Percentiles rank a stretch among this genome's conserved stretches.
Conservation (phyloP, 257 asterid genomes). For the Lantana camara region DNA sequence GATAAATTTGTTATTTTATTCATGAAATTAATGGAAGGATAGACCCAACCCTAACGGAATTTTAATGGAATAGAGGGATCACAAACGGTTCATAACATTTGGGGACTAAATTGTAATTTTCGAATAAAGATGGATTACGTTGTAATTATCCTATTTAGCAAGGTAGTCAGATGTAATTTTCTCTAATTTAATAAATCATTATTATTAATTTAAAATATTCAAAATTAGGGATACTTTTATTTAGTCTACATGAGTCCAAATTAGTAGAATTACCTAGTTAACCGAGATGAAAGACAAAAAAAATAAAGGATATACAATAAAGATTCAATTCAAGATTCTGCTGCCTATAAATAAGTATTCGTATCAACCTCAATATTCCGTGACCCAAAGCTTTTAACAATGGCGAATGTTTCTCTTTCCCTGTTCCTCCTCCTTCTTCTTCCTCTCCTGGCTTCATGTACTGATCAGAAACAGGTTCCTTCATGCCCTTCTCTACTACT, state of each 20-base stretch:
- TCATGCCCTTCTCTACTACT: background rate
- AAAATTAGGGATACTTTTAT: no score
- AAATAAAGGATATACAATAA: background rate
- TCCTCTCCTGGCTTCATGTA: constrained; percentile 54
- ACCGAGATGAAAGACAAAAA: background rate
- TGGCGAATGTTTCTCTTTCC: constrained; percentile 36
- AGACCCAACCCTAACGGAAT: no score
- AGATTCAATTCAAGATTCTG: constrained; percentile 31
- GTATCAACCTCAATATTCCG: constrained; percentile 28
- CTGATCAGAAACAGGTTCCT: constrained; percentile 51
- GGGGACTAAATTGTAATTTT: no score
- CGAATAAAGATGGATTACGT: no score
- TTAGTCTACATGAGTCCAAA: constrained; percentile 23
- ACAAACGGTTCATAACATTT: no score
- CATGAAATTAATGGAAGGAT: no score
- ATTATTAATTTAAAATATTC: no score
- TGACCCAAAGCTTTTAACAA: constrained; percentile 22
- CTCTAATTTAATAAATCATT: no score
- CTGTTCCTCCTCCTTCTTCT: constrained; percentile 44
- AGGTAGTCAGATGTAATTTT: no score
- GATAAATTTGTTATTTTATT: no score
- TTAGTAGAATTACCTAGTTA: background rate
- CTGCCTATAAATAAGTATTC: constrained; percentile 35
- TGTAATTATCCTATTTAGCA: no score
- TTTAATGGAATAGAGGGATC: no score